These are phyloP conservation scores for Penicillium janthinellum DNA, from an alignment of 2,329 filamentous ascomycete species.

Conservation along the genomic window DNA sequence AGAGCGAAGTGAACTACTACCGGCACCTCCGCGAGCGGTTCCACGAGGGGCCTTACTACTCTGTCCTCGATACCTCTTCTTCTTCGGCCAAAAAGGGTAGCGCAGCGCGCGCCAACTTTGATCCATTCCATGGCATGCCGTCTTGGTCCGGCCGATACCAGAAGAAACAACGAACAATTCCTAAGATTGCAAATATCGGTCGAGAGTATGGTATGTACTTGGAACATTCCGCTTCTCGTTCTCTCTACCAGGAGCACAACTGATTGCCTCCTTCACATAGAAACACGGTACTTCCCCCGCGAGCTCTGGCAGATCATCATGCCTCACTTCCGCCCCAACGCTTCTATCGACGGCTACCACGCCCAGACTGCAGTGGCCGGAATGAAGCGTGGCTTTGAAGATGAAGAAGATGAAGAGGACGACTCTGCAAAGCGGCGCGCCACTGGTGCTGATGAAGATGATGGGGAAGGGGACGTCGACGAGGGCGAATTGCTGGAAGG, in stretches of 20 bases:
- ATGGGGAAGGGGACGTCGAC: constrained; percentile 29
- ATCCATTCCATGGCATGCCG: constrained; percentile 64
- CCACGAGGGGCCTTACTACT: constrained; percentile 63
- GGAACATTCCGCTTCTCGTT: no score
- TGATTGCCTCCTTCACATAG: constrained; percentile 35
- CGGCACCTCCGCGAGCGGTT: constrained; percentile 56
- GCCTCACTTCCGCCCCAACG: constrained; percentile 44
- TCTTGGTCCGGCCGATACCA: constrained; percentile 62
- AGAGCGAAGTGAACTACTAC: constrained; percentile 52
- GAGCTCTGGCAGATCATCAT: constrained; percentile 60
- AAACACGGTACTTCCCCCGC: constrained; percentile 60
- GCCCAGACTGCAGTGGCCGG: constrained; percentile 20
- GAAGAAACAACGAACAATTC: constrained; percentile 58
- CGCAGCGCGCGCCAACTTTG: constrained; percentile 52
- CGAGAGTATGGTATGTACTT: constrained; percentile 55
- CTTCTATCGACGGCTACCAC: constrained; percentile 33
- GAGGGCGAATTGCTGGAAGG: constrained; percentile 38
- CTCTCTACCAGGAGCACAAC: not conserved
- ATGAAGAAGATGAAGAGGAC: constrained; percentile 49
- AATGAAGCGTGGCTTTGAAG: constrained; percentile 46
- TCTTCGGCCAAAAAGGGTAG: constrained; percentile 47
- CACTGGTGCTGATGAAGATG: constrained; percentile 35
- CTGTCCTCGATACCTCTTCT: constrained; percentile 49
- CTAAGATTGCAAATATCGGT: constrained; percentile 51
- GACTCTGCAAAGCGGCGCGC: constrained; percentile 36